phyloP scores from a whole-genome alignment of 371 early-diverging fungal genomes.

The Conidiobolus incongruus region DNA sequence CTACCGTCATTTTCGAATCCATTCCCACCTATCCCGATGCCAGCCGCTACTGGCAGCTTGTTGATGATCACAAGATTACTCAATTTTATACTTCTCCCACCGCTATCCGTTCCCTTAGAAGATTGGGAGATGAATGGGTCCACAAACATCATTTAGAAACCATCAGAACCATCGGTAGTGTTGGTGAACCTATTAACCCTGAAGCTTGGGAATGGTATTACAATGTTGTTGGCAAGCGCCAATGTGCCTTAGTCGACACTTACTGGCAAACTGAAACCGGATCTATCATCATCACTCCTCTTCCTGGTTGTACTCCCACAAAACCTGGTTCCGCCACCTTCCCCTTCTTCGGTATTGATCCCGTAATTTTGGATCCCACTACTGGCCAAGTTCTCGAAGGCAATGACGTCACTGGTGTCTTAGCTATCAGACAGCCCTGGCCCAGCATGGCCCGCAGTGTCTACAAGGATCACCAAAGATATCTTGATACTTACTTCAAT shows the following conservation, averaged over 20 bases:
- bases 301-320: conserved; percentile 62
- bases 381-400: conserved; percentile 50
- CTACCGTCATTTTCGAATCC: conserved; percentile 84
- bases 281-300: conserved; percentile 73
- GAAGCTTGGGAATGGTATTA: conserved; percentile 96
- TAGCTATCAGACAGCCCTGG: conserved; percentile 74
- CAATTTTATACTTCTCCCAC: conserved; percentile 98
- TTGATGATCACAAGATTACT: conserved; percentile 72
- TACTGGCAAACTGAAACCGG: conserved; percentile 96
- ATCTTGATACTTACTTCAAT: conserved; percentile 70
- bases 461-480: conserved; percentile 74
- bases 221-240: conserved; percentile 64
- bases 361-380: conserved; percentile 57
- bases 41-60: conserved; percentile 61
- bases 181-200: conserved; percentile 96
- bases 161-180: conserved; percentile 81
- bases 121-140: conserved; percentile 65
- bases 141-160: conserved; percentile 45
- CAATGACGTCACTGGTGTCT: conserved; percentile 72
- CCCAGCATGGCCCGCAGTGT: conserved; percentile 91
- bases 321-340: conserved; percentile 92
- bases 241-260: conserved; percentile 86
- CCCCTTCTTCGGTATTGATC: conserved; percentile 91
- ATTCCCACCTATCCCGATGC: conserved; percentile 68
- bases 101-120: conserved; percentile 82